Evolutionary conservation across 1,284 basidiomycete genomes (phyloP).

Genomic region (Leccinum huronense): DNA sequence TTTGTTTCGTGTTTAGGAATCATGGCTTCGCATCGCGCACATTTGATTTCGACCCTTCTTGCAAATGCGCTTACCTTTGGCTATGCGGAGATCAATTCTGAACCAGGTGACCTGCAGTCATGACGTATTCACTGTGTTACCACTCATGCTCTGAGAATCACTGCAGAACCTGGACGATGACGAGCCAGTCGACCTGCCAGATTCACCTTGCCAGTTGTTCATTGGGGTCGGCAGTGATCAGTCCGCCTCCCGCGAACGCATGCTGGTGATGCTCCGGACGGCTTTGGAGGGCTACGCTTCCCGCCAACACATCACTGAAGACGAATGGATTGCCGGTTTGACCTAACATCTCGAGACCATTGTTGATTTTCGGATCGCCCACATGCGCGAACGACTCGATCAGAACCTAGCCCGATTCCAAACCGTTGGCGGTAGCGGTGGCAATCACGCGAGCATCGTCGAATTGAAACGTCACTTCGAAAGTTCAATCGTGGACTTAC

Average conservation of each 20-base stretch:
- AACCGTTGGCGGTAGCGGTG: constrained; percentile 9
- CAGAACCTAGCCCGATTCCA: constrained; percentile 50
- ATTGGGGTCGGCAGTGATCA: constrained; percentile 31
- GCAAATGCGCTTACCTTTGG: constrained; percentile 48
- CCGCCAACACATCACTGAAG: constrained; percentile 38
- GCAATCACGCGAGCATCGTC: constrained; percentile 44
- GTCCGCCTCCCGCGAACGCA: constrained; percentile 31
- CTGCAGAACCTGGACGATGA: constrained; percentile 52
- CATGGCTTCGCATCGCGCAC: constrained; percentile 53
- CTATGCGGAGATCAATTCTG: constrained; percentile 44
- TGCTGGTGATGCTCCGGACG: constrained; percentile 31
- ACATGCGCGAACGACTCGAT: constrained; percentile 50
- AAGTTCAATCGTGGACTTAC: constrained; percentile 42
- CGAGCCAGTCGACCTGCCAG: constrained; percentile 36
- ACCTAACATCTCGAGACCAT: constrained; percentile 40
- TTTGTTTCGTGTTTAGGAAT: constrained; percentile 42
- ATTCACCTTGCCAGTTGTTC: constrained; percentile 40
- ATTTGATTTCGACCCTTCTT: constrained; percentile 42
- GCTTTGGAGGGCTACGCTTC: constrained; percentile 35
- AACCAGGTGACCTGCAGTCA: constrained; percentile 34
- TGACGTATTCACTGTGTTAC: fast-evolving
- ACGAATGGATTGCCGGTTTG: constrained; percentile 42
- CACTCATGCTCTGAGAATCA: not conserved
- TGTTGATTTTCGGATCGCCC: constrained; percentile 42
- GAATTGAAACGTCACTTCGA: constrained; percentile 47